Conservation (phyloP, 305 asterid genomes). For the Fraxinus ornus region DNA sequence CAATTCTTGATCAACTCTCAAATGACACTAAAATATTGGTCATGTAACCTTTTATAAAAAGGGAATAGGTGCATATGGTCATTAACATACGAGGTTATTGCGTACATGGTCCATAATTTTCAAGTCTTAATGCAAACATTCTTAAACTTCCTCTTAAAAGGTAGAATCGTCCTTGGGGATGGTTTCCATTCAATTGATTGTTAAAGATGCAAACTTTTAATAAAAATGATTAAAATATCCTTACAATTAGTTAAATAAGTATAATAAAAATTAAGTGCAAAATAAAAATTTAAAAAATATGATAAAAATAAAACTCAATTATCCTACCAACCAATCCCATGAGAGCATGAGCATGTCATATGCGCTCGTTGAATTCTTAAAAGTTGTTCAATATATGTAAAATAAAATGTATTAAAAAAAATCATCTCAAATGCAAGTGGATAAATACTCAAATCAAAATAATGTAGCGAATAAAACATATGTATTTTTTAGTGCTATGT, state of each 20-base stretch:
- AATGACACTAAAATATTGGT: neutral
- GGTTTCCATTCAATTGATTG: neutral
- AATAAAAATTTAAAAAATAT: too few species aligned
- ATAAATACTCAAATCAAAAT: neutral
- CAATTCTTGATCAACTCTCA: neutral
- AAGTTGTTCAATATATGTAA: neutral
- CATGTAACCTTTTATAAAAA: too few species aligned
- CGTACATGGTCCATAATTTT: neutral
- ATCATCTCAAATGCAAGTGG: neutral
- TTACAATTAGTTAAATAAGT: neutral
- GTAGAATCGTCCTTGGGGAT: neutral
- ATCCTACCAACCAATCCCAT: neutral
- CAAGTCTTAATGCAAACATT: neutral
- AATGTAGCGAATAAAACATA: neutral
- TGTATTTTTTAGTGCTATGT: too few species aligned
- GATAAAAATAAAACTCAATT: too few species aligned
- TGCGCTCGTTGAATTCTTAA: neutral
- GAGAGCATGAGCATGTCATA: neutral
- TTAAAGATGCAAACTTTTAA: too few species aligned
- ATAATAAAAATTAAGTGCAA: neutral
- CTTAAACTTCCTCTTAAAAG: neutral
- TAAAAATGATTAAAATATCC: too few species aligned
- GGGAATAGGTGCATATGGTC: too few species aligned
- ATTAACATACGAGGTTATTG: neutral
- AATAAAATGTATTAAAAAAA: neutral